Evolutionary conservation across 192 early-diverging fungal genomes (phyloP), one percentile per base, ranked within the genome.

Genomic region (Backusella tuberculispora): DNA sequence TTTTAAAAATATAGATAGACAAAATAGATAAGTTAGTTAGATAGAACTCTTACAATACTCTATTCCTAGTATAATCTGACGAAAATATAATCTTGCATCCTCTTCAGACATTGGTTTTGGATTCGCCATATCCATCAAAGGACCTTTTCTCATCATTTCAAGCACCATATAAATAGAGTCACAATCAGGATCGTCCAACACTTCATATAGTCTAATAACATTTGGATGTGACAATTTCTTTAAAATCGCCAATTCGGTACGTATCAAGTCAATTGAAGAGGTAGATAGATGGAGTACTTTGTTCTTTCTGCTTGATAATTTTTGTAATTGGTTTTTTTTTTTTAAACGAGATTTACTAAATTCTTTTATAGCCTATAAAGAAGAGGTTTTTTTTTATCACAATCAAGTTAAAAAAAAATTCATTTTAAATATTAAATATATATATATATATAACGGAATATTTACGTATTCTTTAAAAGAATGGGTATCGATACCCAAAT

Each of bases 41-140:
- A 9, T 43, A 9, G 6, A 4, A 9, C 10, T 12, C 53, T 56
- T 56, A 56, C 19, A 56, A 56, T 56, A 56, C 13, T 56, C 53
- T 56, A 56, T 56, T 56, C 53, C 53, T 24, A 56, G 53, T 56
- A 56, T 56, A 56, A 56, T 56, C 21, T 56, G 19, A 56, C 53
- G 53, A 12, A 56, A 56, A 56, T 56, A 56, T 13, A 12, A 24
- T 12, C 53, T 56, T 56, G 19, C 19, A 21, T 56, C 21, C 9
- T 56, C 9, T 56, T 56, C 19, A 9, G 21, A 26, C 0, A 24
- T 13, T 24, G 53, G 9, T 26, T 9, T 10, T 26, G 19, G 53
- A 21, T 56, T 56, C 24, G 9, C 9, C 19, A 56, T 56, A 56
- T 56, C 53, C 53, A 56, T 26, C 21, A 56, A 56, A 21, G 9